Conservation (phyloP, 352 stramenopile genomes). For the Phytopythium oedochilum region DNA sequence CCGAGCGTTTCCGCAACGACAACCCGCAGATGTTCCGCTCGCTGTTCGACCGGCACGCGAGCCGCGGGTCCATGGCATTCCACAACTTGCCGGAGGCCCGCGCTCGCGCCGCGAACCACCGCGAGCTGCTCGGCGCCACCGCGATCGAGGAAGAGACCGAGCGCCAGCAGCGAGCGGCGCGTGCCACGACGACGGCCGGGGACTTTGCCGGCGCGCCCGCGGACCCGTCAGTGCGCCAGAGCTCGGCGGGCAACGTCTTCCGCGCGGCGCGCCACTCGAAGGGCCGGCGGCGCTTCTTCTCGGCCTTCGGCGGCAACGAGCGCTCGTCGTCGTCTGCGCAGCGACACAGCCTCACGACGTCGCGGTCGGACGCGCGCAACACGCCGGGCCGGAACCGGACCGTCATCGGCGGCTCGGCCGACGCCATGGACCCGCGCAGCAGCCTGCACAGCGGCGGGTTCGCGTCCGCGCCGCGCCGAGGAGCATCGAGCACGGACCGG, state of each 20-base stretch:
- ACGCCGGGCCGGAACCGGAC: not conserved
- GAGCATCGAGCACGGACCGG: not conserved
- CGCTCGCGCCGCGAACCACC: constrained; percentile 6
- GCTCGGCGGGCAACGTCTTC: constrained; percentile 66
- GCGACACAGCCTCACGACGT: not conserved
- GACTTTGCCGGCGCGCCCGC: constrained; percentile 2
- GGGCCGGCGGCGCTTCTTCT: constrained; percentile 51
- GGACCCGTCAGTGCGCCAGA: constrained; percentile 6
- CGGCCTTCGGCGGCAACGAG: constrained; percentile 8
- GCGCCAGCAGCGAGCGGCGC: constrained; percentile 3
- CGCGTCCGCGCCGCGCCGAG: constrained; percentile 1
- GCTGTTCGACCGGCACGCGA: constrained; percentile 78
- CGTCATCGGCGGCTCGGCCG: not conserved
- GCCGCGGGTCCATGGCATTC: constrained; percentile 80
- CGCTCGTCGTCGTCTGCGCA: not conserved
- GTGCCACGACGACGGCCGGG: constrained; percentile 15
- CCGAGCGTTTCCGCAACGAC: constrained; percentile 49
- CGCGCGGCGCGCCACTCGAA: constrained; percentile 50
- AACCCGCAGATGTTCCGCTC: constrained; percentile 33
- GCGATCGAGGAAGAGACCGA: not conserved
- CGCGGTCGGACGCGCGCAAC: not conserved
- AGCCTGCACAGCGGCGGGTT: constrained; percentile 2
- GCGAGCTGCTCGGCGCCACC: constrained; percentile 5
- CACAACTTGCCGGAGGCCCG: constrained; percentile 39
- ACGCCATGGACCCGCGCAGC: not conserved